Base-by-base conservation (phyloP, 192 early-diverging fungal genomes). In the Fimicolochytrium jonesii region DNA sequence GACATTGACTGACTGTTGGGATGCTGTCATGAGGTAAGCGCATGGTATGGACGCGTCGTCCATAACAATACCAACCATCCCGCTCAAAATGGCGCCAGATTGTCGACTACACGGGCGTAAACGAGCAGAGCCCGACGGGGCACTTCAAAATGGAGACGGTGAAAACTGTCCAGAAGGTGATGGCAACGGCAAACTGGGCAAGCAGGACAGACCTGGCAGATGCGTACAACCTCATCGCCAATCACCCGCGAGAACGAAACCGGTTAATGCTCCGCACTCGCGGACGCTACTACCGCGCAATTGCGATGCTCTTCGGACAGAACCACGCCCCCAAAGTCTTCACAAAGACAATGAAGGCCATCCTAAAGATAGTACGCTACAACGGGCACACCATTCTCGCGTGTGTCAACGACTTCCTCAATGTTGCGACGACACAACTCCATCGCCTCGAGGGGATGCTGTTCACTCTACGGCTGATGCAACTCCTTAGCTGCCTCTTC, bases 61-160 rank as follows among this genome's bases (percentile, higher is more conserved):
- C n/a, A n/a, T n/a, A n/a, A n/a, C n/a, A n/a, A n/a, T n/a, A n/a
- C n/a, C n/a, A n/a, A n/a, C n/a, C n/a, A n/a, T n/a, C n/a, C n/a
- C n/a, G n/a, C n/a, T n/a, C n/a, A n/a, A 48, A 48, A 20, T 48
- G 47, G 10, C 15, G 47, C n/a, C 47, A 9, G 22, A 48, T 48
- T 20, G 10, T 9, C n/a, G 47, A 48, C 23, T 48, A 48, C 23
- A 15, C 10, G 10, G 47, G 47, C 23, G n/a, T 48, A 20, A 48
- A 48, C 22, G 47, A 15, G 7, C 47, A 48, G 22, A 48, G 15
- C n/a, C n/a, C 15, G 47, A 48, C 9, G 47, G 15, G 15, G 7
- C 47, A 48, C 20, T 48, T 48, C 47, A 48, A 48, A 22, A 48
- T 48, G 47, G 47, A 48, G 23, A 48, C 47, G 6, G 7, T 48